Base-by-base conservation (phyloP, 2,329 filamentous ascomycete genomes). In the Ustilaginoidea virens region DNA sequence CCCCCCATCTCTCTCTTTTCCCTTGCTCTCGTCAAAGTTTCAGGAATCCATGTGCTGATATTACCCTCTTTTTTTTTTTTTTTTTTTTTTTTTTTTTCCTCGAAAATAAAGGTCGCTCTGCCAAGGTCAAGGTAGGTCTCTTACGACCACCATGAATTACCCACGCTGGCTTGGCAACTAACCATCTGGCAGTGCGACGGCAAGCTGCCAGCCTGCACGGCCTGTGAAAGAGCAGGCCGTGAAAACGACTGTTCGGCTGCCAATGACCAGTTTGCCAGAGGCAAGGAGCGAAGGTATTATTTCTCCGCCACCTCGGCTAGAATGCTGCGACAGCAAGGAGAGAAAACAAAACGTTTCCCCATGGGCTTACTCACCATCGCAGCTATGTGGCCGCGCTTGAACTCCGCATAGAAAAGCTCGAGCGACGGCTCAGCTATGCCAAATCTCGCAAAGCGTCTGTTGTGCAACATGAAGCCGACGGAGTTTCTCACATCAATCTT, bases 351-450 rank as follows among this genome's bases (percentile, higher is more conserved):
- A n/a, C n/a, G n/a, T n/a, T n/a, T n/a, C n/a, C n/a, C n/a, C n/a
- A n/a, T n/a, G n/a, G n/a, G n/a, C n/a, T n/a, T n/a, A n/a, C 31
- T 14, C 7, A 22, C 17, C 12, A 4, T 7, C 11, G 23, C 24
- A 79, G 74, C 54, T 98, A 96, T 63, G 86, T 96, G 25, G 83
- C 87, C 6, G 92, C 87, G 1, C 66, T 98, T n/a, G 87, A 96
- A 51, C 73, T 86, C 11, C 76, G 81, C 33, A 77, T 92, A 40
- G 86, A 96, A 51, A 82, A 80, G 52, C 68, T 96, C 7, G 81
- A 93, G 52, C 77, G 74, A 47, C 74, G 75, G 33, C 66, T 94
- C 26, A 63, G 69, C 19, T 79, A 73, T 53, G 75, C 75, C 29
- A 65, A 70, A 41, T 70, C 73, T 13, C 73, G 79, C 38, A 82